Percentiles rank a stretch among this genome's conserved stretches.
phyloP scores from a whole-genome alignment of 805 yeast genomes.

The Candida cerambycidarum region DNA sequence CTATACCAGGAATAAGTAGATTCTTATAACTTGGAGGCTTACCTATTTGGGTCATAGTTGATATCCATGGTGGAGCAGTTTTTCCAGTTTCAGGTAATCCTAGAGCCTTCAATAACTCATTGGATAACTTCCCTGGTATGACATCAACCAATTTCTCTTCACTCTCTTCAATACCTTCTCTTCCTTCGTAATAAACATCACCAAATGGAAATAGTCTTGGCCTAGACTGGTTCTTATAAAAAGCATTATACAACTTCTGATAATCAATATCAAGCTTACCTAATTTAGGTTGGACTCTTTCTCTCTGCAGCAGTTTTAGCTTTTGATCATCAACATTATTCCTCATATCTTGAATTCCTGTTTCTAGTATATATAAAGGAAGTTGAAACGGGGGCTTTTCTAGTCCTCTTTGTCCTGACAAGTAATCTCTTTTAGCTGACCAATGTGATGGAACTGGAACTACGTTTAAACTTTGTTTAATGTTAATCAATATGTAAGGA shows the following conservation, averaged over 20 bases:
- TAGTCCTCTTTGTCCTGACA: conserved; percentile 62
- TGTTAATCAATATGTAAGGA: conserved; percentile 61
- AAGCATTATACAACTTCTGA: conserved; percentile 77
- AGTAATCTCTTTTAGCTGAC: conserved; percentile 74
- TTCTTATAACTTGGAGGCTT: conserved; percentile 82
- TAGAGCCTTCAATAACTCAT: conserved; percentile 62
- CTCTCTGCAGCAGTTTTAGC: conserved; percentile 73
- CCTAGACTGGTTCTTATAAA: conserved; percentile 75
- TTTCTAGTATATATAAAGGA: conserved; percentile 74
- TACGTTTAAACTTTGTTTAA: conserved; percentile 64
- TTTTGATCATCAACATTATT: conserved; percentile 57
- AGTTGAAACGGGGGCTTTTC: conserved; percentile 72
- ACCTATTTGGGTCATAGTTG: conserved; percentile 66
- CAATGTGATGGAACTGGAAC: conserved; percentile 85
- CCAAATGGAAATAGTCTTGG: conserved; percentile 73
- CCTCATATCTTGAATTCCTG: conserved; percentile 89
- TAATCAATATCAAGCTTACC: conserved; percentile 86
- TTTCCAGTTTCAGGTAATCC: conserved; percentile 53
- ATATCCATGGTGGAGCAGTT: conserved; percentile 76
- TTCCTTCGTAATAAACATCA: conserved; percentile 76
- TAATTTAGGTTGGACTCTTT: conserved; percentile 85
- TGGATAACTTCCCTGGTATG: conserved; percentile 70
- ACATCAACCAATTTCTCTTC: conserved; percentile 33
- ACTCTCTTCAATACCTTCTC: conserved; percentile 50
- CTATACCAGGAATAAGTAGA: conserved; percentile 54